Percentiles rank a stretch among this genome's conserved stretches.
phyloP scores from a whole-genome alignment of 768 basidiomycete genomes.

The Xerocomus spinulosus region DNA sequence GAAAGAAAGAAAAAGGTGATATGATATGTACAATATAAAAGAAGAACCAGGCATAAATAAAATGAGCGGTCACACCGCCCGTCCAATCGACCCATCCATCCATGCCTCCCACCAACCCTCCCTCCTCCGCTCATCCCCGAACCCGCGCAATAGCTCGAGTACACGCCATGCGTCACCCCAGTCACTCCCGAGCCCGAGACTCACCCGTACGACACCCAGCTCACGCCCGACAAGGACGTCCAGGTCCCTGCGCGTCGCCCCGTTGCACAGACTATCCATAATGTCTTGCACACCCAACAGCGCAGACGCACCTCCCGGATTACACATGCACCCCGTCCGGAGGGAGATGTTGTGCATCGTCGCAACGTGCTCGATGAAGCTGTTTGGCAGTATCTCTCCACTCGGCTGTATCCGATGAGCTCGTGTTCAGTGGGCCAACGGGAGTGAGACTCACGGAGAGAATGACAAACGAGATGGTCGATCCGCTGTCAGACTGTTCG shows the following conservation, averaged over 20 bases:
- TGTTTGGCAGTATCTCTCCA: constrained; percentile 64
- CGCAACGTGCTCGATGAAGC: constrained; percentile 70
- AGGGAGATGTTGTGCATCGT: constrained; percentile 62
- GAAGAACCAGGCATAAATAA: no score
- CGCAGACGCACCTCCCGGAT: constrained; percentile 76
- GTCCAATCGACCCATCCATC: constrained; percentile 30
- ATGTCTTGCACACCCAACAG: constrained; percentile 61
- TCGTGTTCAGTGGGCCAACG: background rate
- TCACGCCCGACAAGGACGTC: constrained; percentile 59
- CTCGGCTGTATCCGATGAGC: constrained; percentile 44
- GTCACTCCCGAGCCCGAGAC: constrained; percentile 73
- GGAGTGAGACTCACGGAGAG: constrained; percentile 45
- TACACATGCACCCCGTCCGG: constrained; percentile 85
- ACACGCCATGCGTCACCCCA: constrained; percentile 71
- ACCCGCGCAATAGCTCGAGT: constrained; percentile 43
- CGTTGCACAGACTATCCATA: constrained; percentile 58
- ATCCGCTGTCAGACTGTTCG: constrained; percentile 63
- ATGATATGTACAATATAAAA: no score
- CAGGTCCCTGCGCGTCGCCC: constrained; percentile 58
- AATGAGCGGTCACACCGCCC: constrained; percentile 26
- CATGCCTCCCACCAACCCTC: constrained; percentile 40
- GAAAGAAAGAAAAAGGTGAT: no score
- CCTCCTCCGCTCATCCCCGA: constrained; percentile 39
- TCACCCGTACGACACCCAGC: constrained; percentile 71
- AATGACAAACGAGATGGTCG: constrained; percentile 58